Conservation (phyloP, 306 rosid genomes). For the Vigna radiata region DNA sequence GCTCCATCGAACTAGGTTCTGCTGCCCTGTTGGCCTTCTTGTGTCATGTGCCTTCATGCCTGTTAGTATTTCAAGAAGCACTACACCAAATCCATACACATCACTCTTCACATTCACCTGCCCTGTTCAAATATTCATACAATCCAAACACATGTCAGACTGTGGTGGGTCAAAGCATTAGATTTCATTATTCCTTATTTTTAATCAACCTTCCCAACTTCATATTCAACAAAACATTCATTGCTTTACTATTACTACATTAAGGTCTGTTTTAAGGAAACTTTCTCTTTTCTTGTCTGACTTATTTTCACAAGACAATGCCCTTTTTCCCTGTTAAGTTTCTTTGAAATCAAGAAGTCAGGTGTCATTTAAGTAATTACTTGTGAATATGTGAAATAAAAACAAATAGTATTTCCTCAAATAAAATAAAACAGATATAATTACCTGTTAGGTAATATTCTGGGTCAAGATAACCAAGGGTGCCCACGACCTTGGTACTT, state of each 20-base stretch:
- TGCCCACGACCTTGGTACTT: conserved; percentile 70
- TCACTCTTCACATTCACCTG: conserved; percentile 92
- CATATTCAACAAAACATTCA: not conserved
- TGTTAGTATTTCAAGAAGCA: conserved; percentile 75
- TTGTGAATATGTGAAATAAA: conserved; percentile 27
- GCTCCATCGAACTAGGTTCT: conserved; percentile 69
- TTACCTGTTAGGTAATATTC: conserved; percentile 62
- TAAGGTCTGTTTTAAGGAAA: not conserved
- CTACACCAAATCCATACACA: conserved; percentile 91
- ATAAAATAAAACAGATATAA: not conserved
- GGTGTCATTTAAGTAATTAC: no score
- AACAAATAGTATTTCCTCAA: no score
- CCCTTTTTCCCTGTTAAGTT: no score
- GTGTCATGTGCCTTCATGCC: conserved; percentile 69
- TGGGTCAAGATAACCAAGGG: conserved; percentile 86
- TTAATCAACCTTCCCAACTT: no score
- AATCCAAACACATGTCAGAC: conserved; percentile 29
- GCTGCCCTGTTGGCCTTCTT: conserved; percentile 61
- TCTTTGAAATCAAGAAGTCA: not conserved
- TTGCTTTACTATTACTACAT: not conserved
- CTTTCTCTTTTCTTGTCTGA: not conserved
- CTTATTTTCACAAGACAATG: not conserved
- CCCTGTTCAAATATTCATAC: conserved; percentile 57
- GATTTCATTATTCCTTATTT: conserved; percentile 33
- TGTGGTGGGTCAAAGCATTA: conserved; percentile 8